These are phyloP conservation scores for Saccharomycopsis guyanensis DNA, from an alignment of 805 yeast genomes.

Conservation along the genomic window DNA sequence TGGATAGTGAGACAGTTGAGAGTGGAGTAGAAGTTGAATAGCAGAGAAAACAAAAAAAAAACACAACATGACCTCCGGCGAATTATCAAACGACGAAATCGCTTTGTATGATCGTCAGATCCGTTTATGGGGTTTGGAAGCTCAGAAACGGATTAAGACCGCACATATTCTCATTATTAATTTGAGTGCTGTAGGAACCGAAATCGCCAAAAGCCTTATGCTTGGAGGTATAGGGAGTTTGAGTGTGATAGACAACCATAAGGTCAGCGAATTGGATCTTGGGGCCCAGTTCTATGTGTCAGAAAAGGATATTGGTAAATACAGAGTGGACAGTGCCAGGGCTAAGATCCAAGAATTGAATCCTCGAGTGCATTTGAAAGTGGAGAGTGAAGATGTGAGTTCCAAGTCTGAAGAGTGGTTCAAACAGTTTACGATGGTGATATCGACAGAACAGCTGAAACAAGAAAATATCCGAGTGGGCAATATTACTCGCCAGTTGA, in stretches of 20 bases:
- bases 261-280: conserved; percentile 53
- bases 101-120: conserved; percentile 93
- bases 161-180: conserved; percentile 66
- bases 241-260: conserved; percentile 55
- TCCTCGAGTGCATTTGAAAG: conserved; percentile 59
- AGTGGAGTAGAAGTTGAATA: no score
- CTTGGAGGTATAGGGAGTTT: conserved; percentile 82
- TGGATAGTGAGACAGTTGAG: no score
- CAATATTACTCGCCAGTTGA: conserved; percentile 42
- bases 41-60: no score
- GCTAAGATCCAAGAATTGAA: conserved; percentile 64
- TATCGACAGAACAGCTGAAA: conserved; percentile 59
- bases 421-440: conserved; percentile 55
- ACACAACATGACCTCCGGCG: conserved; percentile 10
- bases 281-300: conserved; percentile 69
- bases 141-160: conserved; percentile 69
- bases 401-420: conserved; percentile 33
- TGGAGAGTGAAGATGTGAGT: conserved; percentile 28
- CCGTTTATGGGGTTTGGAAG: conserved; percentile 92
- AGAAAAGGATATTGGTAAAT: conserved; percentile 45
- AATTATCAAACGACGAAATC: conserved; percentile 57
- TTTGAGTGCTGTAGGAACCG: conserved; percentile 72
- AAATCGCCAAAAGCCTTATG: conserved; percentile 74
- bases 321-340: conserved; percentile 47
- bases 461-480: conserved; percentile 43